These are phyloP conservation scores for Marasmius tenuissimus DNA, from an alignment of 1,284 basidiomycete genomes.

Conservation along the genomic window DNA sequence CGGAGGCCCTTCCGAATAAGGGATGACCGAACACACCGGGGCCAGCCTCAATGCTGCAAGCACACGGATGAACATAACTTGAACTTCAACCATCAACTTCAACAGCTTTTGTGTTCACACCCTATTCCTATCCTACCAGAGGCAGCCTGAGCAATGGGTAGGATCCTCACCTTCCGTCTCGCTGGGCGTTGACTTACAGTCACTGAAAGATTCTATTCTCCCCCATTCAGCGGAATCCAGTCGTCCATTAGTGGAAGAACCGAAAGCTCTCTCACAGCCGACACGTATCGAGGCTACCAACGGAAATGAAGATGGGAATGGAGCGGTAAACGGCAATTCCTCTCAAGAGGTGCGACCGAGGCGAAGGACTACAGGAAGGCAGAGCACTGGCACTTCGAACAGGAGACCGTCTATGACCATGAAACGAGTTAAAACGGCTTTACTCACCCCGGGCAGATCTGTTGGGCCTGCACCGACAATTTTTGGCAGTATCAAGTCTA, in stretches of 20 bases:
- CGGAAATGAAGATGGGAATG: background rate
- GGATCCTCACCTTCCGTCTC: background rate
- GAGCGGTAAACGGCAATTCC: background rate
- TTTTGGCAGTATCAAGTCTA: constrained; percentile 44
- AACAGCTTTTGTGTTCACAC: background rate
- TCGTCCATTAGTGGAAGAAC: background rate
- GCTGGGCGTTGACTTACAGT: background rate
- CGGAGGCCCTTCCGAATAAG: too few species aligned
- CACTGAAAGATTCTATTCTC: background rate
- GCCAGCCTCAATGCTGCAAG: too few species aligned
- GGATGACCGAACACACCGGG: too few species aligned
- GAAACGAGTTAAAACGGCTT: constrained; percentile 18
- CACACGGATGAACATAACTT: background rate
- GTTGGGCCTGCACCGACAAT: constrained; percentile 43
- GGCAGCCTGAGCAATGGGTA: background rate
- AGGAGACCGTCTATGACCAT: constrained; percentile 10
- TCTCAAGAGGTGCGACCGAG: background rate
- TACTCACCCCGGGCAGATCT: constrained; percentile 31
- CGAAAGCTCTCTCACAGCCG: background rate
- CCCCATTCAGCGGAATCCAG: background rate
- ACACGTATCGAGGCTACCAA: background rate
- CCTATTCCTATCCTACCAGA: background rate
- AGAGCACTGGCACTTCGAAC: background rate
- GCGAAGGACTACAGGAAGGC: background rate
- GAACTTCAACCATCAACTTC: background rate